A percentile compares a stretch with the other conserved stretches of the same genome.
These are phyloP conservation scores for Pseudophaeomoniella oleicola DNA, from an alignment of 2,329 filamentous ascomycete genomes.

Conservation along the genomic window DNA sequence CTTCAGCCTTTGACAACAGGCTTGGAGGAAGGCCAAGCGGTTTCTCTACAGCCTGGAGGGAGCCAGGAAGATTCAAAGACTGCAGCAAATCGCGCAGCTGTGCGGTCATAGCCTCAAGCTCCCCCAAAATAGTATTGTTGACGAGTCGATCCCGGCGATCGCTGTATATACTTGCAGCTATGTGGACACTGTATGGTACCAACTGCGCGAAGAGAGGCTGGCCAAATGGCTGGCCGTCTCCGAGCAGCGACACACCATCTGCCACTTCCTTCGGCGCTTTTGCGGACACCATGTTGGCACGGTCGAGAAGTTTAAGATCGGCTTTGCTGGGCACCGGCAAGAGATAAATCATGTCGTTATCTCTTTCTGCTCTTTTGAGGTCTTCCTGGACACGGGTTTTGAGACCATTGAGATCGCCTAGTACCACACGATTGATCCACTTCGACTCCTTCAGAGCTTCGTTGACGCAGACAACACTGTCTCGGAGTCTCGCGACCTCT, in stretches of 20 bases:
- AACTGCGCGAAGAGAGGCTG: constrained; percentile 77
- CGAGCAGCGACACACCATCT: constrained; percentile 65
- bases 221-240: constrained; percentile 67
- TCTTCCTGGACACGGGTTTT: constrained; percentile 76
- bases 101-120: constrained; percentile 68
- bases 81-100: constrained; percentile 65
- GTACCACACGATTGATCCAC: constrained; percentile 68
- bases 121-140: constrained; percentile 72
- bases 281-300: constrained; percentile 75
- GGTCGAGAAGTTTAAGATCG: constrained; percentile 70
- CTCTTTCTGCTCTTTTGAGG: constrained; percentile 75
- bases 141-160: constrained; percentile 82
- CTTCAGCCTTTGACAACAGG: constrained; percentile 79
- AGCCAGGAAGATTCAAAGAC: constrained; percentile 77
- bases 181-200: constrained; percentile 88
- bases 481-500: constrained; percentile 73
- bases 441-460: constrained; percentile 75
- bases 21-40: constrained; percentile 78
- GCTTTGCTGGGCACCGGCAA: constrained; percentile 73
- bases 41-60: constrained; percentile 86
- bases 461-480: constrained; percentile 68
- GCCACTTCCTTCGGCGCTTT: constrained; percentile 69
- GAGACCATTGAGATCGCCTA: constrained; percentile 67
- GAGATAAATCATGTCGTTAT: constrained; percentile 92
- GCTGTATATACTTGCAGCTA: constrained; percentile 89